Evolutionary conservation across 2,329 filamentous ascomycete species (phyloP).

Genomic region (Tympanopsis confertula): DNA sequence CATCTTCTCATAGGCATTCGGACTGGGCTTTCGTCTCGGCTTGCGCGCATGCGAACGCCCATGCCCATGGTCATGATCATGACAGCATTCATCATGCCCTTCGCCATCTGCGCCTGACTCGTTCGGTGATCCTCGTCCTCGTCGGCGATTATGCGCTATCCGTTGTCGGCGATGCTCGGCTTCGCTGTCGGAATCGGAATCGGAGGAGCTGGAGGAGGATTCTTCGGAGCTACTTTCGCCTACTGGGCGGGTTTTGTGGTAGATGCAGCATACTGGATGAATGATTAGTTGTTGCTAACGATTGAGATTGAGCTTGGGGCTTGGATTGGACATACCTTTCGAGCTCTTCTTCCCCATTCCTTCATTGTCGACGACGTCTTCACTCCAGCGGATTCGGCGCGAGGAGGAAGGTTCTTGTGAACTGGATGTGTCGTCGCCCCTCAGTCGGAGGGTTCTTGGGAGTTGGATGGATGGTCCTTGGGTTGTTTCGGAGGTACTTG

Average conservation of each 20-base stretch:
- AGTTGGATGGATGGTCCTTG: too few species aligned
- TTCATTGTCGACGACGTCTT: slow-evolving; percentile 1
- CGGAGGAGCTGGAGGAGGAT: background rate
- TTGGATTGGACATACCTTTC: too few species aligned
- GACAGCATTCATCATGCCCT: too few species aligned
- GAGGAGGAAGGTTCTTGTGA: background rate
- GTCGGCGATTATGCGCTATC: too few species aligned
- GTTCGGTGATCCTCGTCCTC: too few species aligned
- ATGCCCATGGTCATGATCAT: too few species aligned
- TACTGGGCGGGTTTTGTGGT: background rate
- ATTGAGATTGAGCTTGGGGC: too few species aligned
- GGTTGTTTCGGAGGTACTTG: too few species aligned
- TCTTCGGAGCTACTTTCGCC: background rate
- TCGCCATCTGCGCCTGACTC: too few species aligned
- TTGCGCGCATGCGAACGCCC: too few species aligned
- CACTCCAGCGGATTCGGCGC: background rate
- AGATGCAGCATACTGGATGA: background rate
- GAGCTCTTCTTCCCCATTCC: slow-evolving; percentile 1
- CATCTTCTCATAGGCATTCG: slow-evolving; percentile 1
- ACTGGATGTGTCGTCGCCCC: background rate
- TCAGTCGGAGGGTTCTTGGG: background rate
- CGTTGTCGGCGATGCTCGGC: background rate
- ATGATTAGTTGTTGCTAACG: too few species aligned
- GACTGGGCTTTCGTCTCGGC: background rate
- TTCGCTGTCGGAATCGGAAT: background rate